These are phyloP conservation scores for Pythium monospermum DNA, from an alignment of 352 stramenopile species.

Conservation along the genomic window DNA sequence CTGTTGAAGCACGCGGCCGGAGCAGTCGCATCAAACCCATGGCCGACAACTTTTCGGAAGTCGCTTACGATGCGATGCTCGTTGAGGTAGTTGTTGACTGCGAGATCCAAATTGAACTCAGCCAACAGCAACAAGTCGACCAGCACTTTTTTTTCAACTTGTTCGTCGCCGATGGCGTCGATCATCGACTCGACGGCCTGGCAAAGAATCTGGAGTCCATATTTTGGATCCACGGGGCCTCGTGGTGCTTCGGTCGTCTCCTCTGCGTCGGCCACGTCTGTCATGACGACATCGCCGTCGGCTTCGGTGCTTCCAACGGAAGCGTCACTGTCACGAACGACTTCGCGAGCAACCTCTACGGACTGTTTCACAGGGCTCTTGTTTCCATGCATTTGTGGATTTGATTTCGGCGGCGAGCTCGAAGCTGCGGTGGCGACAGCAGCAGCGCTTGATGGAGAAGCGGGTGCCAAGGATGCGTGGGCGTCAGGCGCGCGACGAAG, in stretches of 20 bases:
- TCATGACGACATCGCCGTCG: slow-evolving; percentile 72
- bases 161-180: slow-evolving; percentile 52
- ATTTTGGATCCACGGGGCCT: slow-evolving; percentile 59
- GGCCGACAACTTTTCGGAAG: slow-evolving; percentile 70
- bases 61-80: slow-evolving; percentile 74
- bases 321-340: slow-evolving; percentile 1
- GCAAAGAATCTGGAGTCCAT: slow-evolving; percentile 68
- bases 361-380: slow-evolving; percentile 22
- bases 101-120: slow-evolving; percentile 76
- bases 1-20: slow-evolving; percentile 41
- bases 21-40: slow-evolving; percentile 59
- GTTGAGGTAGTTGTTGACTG: slow-evolving; percentile 80
- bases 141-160: slow-evolving; percentile 66
- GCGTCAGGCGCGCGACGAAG: slow-evolving; percentile 62
- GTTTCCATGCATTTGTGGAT: too few species aligned
- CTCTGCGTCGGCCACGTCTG: slow-evolving; percentile 19
- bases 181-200: slow-evolving; percentile 80
- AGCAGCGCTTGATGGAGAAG: slow-evolving; percentile 7
- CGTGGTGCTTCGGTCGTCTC: slow-evolving; percentile 9
- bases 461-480: slow-evolving; percentile 18
- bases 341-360: slow-evolving; percentile 10
- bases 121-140: slow-evolving; percentile 68
- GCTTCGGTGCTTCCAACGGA: slow-evolving; percentile 17
- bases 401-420: not conserved
- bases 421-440: slow-evolving; percentile 10